phyloP scores from a whole-genome alignment of 768 basidiomycete genomes.

The Tricholoma furcatifolium region DNA sequence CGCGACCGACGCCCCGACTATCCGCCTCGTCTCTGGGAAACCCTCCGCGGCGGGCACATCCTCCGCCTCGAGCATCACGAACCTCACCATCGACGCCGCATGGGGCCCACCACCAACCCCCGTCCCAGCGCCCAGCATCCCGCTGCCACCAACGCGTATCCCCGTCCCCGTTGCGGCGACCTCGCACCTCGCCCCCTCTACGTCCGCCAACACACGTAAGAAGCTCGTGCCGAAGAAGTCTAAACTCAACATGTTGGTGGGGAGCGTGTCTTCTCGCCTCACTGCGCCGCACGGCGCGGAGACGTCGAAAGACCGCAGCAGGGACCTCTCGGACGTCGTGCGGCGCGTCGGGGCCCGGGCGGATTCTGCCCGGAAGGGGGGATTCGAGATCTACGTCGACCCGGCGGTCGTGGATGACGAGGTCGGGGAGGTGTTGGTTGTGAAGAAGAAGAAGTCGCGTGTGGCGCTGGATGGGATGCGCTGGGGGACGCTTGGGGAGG shows the following conservation, averaged over 20 bases:
- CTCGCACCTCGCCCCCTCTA: too few species aligned
- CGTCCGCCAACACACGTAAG: too few species aligned
- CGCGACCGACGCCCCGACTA: slow-evolving; percentile 46
- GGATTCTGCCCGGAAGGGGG: slow-evolving; percentile 25
- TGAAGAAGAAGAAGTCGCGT: slow-evolving; percentile 76
- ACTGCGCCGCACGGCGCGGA: too few species aligned
- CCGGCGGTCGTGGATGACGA: slow-evolving; percentile 57
- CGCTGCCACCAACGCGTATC: slow-evolving; percentile 20
- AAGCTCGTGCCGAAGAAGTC: slow-evolving; percentile 75
- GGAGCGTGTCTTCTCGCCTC: slow-evolving; percentile 19
- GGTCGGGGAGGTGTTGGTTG: slow-evolving; percentile 65
- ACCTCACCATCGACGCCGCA: slow-evolving; percentile 34
- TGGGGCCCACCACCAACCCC: slow-evolving; percentile 27
- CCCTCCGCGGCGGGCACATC: slow-evolving; percentile 52
- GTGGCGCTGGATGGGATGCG: slow-evolving; percentile 56
- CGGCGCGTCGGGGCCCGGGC: slow-evolving; percentile 46
- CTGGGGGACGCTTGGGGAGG: slow-evolving; percentile 56
- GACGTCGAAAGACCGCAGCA: slow-evolving; percentile 31
- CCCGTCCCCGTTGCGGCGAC: too few species aligned
- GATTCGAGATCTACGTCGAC: slow-evolving; percentile 75
- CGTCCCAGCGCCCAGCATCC: slow-evolving; percentile 15
- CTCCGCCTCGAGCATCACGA: slow-evolving; percentile 31
- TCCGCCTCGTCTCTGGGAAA: slow-evolving; percentile 67
- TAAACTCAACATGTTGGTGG: slow-evolving; percentile 47
- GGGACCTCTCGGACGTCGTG: slow-evolving; percentile 62